Base-by-base conservation (phyloP, 768 basidiomycete species). In the Galerina sulciceps region DNA sequence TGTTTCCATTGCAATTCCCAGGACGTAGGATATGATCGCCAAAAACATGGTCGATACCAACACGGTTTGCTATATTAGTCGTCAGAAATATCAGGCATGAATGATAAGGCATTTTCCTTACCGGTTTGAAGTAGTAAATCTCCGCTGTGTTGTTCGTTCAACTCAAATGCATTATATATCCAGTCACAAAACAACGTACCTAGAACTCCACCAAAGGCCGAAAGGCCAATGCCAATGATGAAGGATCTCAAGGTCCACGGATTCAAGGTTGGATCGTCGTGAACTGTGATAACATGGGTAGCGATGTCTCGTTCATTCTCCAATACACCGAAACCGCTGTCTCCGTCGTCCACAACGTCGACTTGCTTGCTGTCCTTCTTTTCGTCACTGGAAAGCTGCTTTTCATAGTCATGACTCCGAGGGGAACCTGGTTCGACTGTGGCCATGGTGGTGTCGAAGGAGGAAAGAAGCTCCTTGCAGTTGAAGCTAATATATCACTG, bases 51-150 rank as follows among this genome's bases (percentile, higher is more conserved):
- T 74, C 9, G 82, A 84, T 1, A 85, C 80, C 11, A 66, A 23
- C 23, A 85, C 70, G 0, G 80, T 82, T 83, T 84, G 83, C 83
- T 84, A 46, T 15, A 58, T 14, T 36, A 8, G 42, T 10, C 34
- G 14, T 59, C 52, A 57, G 53, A 54, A 4, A 1, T n/a, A 18
- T 44, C 3, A n/a, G n/a, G 10, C 26, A 41, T 22, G n/a, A 18
- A 23, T 40, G 1, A 10, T 18, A 18, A 18, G 40, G 5, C 15
- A 36, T 11, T 35, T 31, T 8, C 48, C 71, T 56, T 63, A 81
- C 83, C 3, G 83, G 83, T 68, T 85, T 85, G 69, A 85, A 86
- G 65, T 85, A 86, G 67, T 84, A 85, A 23, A 86, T 85, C 61
- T 86, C 78, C 35, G 83, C 82, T 83, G 54, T 15, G 55, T 3